Evolutionary conservation across 495 filamentous ascomycete genomes (phyloP), one percentile per base, ranked within the genome.

Genomic region (Talaromyces nanjingensis): DNA sequence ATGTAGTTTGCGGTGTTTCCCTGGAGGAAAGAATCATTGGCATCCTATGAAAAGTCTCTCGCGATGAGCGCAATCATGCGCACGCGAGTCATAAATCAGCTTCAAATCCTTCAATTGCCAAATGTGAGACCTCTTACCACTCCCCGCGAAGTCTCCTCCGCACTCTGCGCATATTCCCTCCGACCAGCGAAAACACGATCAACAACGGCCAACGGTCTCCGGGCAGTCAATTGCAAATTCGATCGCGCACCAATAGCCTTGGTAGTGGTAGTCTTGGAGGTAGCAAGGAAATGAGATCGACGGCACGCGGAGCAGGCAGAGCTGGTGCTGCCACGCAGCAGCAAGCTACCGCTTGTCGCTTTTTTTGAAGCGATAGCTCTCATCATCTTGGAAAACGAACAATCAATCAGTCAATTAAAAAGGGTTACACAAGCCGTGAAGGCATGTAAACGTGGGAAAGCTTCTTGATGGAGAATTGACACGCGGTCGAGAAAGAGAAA

Each of bases 1-100:
- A 98, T 89, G 77, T 98, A 98, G 80, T 97, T 97, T 74, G 94
- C 94, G 63, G 93, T 90, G 80, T 89, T 97, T 49, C 94, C 94
- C 64, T 89, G 87, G 59, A 98, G 84, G 83, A 97, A 98, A 76
- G 87, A 94, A 80, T 98, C 94, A 70, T 88, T 93, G 60, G 96
- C 84, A 71, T 96, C 89, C 85, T 90, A 76, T 60, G 54, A 29
- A 34, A 25, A 33, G 39, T 55, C 64, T 60, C 55, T 64, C 52
- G 67, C 61, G 37, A 63, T 54, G 54, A 45, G 39, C 55, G 34
- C 54, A 59, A n/a, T 1, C n/a, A 34, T 39, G 52, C 53, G 62
- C 54, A 61, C 24, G 31, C 61, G 45, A 31, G 14, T n/a, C n/a
- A n/a, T n/a, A n/a, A n/a, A n/a, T n/a, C 70, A 79, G 75, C 72